These are phyloP conservation scores for Tetrahymena borealis DNA, from an alignment of 73 alveolate species.

Conservation along the genomic window DNA sequence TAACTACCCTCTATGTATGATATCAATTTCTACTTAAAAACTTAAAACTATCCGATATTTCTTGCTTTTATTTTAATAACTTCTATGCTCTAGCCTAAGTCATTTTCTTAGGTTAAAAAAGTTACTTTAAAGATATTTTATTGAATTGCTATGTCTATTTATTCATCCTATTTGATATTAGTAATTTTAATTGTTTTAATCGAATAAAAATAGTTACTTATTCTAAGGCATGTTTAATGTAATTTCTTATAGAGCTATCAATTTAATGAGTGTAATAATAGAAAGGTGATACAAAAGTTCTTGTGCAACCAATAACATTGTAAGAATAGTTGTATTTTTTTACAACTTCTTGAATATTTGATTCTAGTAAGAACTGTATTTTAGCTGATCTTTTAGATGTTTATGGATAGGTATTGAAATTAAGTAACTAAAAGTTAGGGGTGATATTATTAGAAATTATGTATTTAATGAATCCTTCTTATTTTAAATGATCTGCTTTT, in stretches of 20 bases:
- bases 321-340: background rate
- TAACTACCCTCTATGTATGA: background rate
- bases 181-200: background rate
- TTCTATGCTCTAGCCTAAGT: background rate
- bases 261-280: background rate
- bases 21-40: background rate
- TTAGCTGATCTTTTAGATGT: background rate
- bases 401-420: background rate
- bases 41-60: background rate
- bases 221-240: background rate
- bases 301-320: background rate
- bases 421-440: background rate
- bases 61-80: background rate
- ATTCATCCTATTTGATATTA: background rate
- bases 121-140: background rate
- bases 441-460: background rate
- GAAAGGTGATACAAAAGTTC: background rate
- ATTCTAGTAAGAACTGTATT: background rate
- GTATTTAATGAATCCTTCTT: background rate
- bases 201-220: background rate
- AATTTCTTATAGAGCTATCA: background rate
- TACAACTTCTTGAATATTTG: background rate
- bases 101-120: background rate
- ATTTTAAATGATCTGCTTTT: background rate
- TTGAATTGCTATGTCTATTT: background rate